Evolutionary conservation across 495 filamentous ascomycete genomes (phyloP).

Genomic region (Chaetomium fimeti): DNA sequence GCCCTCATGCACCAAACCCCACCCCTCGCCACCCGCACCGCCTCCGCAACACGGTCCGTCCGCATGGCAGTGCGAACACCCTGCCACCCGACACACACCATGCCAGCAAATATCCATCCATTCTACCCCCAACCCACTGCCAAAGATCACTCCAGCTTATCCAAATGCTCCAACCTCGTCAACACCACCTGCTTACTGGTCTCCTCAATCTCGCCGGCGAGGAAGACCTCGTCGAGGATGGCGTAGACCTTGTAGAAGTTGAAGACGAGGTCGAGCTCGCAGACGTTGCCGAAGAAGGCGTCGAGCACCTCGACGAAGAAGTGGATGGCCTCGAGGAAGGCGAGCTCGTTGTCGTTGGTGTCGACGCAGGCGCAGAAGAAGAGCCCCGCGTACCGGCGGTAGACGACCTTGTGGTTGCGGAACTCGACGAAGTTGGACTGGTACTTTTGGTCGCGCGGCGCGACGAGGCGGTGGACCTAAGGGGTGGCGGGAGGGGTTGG

Average conservation of each 20-base stretch:
- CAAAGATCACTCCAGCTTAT: slow-evolving; percentile 92
- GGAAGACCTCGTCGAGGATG: slow-evolving; percentile 92
- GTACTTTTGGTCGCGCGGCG: slow-evolving; percentile 97
- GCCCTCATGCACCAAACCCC: too few relatives aligned
- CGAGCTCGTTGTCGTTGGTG: slow-evolving; percentile 97
- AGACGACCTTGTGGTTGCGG: slow-evolving; percentile 89
- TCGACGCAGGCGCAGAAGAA: slow-evolving; percentile 99
- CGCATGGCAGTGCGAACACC: too few relatives aligned
- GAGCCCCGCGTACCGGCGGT: slow-evolving; percentile 91
- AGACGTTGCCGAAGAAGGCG: slow-evolving; percentile 98
- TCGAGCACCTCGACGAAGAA: slow-evolving; percentile 99
- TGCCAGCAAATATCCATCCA: too few relatives aligned
- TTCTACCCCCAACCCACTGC: too few relatives aligned
- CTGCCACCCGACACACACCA: too few relatives aligned
- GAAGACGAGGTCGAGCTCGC: slow-evolving; percentile 99
- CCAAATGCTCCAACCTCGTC: slow-evolving; percentile 89
- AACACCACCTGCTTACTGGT: slow-evolving; percentile 97
- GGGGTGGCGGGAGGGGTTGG: not conserved
- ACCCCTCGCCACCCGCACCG: too few relatives aligned
- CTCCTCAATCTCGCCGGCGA: slow-evolving; percentile 97
- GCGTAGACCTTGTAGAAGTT: slow-evolving; percentile 99
- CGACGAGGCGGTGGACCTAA: slow-evolving; percentile 93
- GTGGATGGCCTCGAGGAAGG: slow-evolving; percentile 96
- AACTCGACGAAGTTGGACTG: slow-evolving; percentile 99
- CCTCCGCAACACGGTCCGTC: too few relatives aligned